Base-by-base conservation (phyloP, 2,329 filamentous ascomycete genomes). In the Diplodia scrobiculata region DNA sequence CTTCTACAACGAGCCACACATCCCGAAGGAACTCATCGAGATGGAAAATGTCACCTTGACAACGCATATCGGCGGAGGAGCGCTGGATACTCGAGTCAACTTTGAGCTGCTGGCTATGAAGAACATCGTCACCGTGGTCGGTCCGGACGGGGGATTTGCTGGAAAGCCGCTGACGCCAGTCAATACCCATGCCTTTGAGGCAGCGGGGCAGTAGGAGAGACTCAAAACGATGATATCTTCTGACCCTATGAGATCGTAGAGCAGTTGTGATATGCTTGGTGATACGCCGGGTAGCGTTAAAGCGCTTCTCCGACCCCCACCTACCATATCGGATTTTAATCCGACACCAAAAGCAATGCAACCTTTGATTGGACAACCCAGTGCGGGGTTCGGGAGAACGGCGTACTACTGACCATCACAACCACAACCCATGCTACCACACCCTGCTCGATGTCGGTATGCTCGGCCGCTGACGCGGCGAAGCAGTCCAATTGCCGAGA, bases 101-200 rank as follows among this genome's bases (percentile, higher is more conserved):
- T 87, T 87, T 66, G 86, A 88, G 76, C 81, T 84, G 72, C 70
- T 87, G 70, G 82, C 81, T 36, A 87, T 88, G 84, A 76, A 82
- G 66, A 88, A 87, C 71, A 83, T 88, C 52, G 80, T 86, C 77
- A 81, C 81, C 0, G 63, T 68, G 36, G 55, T 68, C 7, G 63
- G 63, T 0, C 27, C 32, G n/a, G 59, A 65, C 11, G 66, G 66
- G 13, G 63, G 47, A 32, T 84, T 87, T 14, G 81, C 81, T 0
- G 73, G 72, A 1, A 72, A 80, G 55, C 73, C 83, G 0, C 75
- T 85, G 27, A 84, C 86, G 32, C 83, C 85, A 0, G 84, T 87
- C 5, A 88, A 88, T 69, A 29, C 38, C 4, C 52, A 36, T 82
- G 71, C 80, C 83, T 48, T 79, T 79, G 70, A 54, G 41, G 52